phyloP scores from a whole-genome alignment of 257 asterid species.

The Nicotiana tabacum region DNA sequence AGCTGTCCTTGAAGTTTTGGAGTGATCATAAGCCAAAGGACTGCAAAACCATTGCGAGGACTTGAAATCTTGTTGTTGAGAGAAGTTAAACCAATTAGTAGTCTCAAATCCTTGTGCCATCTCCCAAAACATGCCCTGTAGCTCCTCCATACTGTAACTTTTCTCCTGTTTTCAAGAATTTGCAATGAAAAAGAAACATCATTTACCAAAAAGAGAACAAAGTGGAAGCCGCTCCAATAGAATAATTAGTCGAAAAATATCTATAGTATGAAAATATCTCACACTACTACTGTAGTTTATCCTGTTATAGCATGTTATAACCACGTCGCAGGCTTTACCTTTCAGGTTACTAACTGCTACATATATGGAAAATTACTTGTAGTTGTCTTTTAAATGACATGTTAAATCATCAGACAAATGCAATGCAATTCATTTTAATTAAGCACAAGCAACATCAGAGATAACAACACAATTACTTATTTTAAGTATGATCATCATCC shows the following conservation, averaged over 20 bases:
- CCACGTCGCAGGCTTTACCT: too few species aligned
- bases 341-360: too few species aligned
- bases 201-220: too few species aligned
- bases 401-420: too few species aligned
- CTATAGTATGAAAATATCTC: too few species aligned
- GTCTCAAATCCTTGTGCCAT: conserved; percentile 57
- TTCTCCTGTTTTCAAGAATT: conserved; percentile 35
- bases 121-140: conserved; percentile 70
- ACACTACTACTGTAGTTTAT: too few species aligned
- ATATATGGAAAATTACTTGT: too few species aligned
- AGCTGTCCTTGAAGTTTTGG: conserved; percentile 10
- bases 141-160: conserved; percentile 49
- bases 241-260: too few species aligned
- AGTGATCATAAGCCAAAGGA: conserved; percentile 1
- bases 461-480: background rate
- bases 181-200: background rate
- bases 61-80: conserved; percentile 16
- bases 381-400: too few species aligned
- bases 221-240: too few species aligned
- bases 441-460: background rate
- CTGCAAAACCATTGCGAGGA: conserved; percentile 25
- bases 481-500: background rate
- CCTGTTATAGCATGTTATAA: too few species aligned
- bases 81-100: conserved; percentile 20
- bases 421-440: background rate